Evolutionary conservation across 1,284 basidiomycete species (phyloP).

Genomic region (Mrakiaceae sp.): DNA sequence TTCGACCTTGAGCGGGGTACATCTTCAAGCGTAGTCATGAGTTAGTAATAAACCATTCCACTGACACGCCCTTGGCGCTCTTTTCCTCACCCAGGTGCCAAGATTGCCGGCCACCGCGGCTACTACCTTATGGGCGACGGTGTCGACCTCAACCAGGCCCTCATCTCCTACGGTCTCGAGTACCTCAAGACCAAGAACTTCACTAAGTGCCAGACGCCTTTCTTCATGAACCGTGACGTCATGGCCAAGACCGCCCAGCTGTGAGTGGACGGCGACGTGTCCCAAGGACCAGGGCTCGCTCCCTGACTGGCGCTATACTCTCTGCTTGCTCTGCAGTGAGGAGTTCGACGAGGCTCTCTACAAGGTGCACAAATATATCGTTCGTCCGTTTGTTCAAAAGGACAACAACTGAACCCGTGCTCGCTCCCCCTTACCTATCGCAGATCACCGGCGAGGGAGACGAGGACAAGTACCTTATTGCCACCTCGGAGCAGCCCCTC

Average conservation of each 20-base stretch:
- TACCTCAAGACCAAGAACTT: conserved; percentile 72
- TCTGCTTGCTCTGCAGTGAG: conserved; percentile 36
- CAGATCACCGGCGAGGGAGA: conserved; percentile 68
- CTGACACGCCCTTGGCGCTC: background rate
- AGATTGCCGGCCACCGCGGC: conserved; percentile 88
- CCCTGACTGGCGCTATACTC: background rate
- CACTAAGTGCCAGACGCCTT: conserved; percentile 94
- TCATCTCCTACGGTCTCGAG: conserved; percentile 90
- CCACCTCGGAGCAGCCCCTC: conserved; percentile 97
- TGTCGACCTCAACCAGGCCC: conserved; percentile 91
- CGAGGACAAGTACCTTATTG: conserved; percentile 97
- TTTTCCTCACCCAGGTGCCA: conserved; percentile 49
- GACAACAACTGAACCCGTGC: background rate
- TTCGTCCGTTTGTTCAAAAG: background rate
- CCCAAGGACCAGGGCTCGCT: background rate
- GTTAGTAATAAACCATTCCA: background rate
- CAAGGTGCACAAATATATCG: conserved; percentile 47
- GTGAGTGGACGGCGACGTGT: background rate
- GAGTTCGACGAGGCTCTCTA: conserved; percentile 98
- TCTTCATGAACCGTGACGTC: conserved; percentile 96
- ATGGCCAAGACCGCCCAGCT: conserved; percentile 98
- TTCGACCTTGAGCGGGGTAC: conserved; percentile 91
- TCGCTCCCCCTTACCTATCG: background rate
- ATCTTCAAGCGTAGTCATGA: conserved; percentile 13
- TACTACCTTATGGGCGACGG: conserved; percentile 95